Conservation (phyloP, 352 stramenopile species). For the Pythium sp. region DNA sequence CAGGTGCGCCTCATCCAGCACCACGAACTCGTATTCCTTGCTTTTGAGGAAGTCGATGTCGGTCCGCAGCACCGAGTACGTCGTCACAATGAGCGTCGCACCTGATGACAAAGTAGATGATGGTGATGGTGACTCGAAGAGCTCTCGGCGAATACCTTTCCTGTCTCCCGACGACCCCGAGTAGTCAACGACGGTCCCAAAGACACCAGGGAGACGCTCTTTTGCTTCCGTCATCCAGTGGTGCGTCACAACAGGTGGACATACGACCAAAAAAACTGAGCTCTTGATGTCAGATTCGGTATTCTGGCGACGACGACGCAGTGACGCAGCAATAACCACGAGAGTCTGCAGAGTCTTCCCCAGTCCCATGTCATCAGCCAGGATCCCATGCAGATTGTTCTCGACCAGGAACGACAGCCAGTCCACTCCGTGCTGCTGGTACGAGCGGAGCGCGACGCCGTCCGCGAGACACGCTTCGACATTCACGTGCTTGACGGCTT, state of each 20-base stretch:
- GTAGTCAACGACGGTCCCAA: slow-evolving; percentile 79
- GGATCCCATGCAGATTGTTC: slow-evolving; percentile 75
- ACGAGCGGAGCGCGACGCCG: slow-evolving; percentile 43
- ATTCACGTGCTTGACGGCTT: slow-evolving; percentile 44
- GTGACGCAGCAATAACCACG: slow-evolving; percentile 72
- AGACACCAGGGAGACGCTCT: slow-evolving; percentile 69
- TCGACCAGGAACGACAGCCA: slow-evolving; percentile 72
- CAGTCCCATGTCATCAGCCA: slow-evolving; percentile 89
- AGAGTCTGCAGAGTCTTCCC: slow-evolving; percentile 96
- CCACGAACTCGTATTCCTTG: slow-evolving; percentile 77
- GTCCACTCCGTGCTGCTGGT: slow-evolving; percentile 79
- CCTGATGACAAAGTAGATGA: neutral
- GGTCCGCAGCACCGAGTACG: slow-evolving; percentile 86
- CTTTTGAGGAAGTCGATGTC: slow-evolving; percentile 70
- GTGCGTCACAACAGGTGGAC: slow-evolving; percentile 91
- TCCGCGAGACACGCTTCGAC: slow-evolving; percentile 29
- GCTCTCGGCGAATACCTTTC: slow-evolving; percentile 25
- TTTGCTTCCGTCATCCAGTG: slow-evolving; percentile 94
- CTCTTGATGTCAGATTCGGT: slow-evolving; percentile 14
- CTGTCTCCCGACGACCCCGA: slow-evolving; percentile 51
- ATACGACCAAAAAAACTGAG: slow-evolving; percentile 84
- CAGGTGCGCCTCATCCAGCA: slow-evolving; percentile 98
- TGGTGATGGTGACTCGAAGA: neutral
- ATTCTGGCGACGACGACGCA: slow-evolving; percentile 5
- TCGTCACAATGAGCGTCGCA: slow-evolving; percentile 59